Base-by-base conservation (phyloP, 768 basidiomycete species). In the Chlorophyllum brunneum region DNA sequence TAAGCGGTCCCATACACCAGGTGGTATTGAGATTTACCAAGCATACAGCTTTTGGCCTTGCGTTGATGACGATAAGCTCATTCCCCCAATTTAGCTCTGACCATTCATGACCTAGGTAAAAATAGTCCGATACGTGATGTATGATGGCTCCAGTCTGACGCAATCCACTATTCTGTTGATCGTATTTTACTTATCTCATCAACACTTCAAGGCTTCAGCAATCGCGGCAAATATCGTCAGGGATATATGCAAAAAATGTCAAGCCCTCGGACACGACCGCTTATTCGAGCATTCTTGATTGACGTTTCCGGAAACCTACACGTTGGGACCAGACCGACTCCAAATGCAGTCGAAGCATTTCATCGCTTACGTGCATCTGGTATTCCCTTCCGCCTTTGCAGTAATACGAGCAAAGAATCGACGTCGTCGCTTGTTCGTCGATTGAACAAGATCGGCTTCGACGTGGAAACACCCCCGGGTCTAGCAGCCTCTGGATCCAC, bases 291-390 rank as follows among this genome's bases (percentile, higher is more conserved):
- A 0, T 56, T 86, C 0, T 75, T 87, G 16, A 75, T 88, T 46
- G 85, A 88, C 58, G 75, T 88, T 30, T 85, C 82, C 3, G 85
- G 86, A 0, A 88, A 82, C 1, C 65, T 89, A 4, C 78, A 85
- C 42, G 64, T 83, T 33, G 84, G 79, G 37, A 60, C 70, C 1
- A 65, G 64, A 0, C 70, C 85, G 0, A 83, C 76, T 0, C 70
- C 73, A 0, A 62, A 69, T 6, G 82, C 86, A 0, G 72, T 75
- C 2, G 53, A 68, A 2, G 80, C 81, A 0, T 59, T 84, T 37
- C 59, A 60, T 9, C 65, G 64, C 13, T 63, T 79, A 15, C 63
- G 68, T 2, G 54, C 53, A 1, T 62, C 69, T 15, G 51, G 54
- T 2, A 57, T 78, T 6, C 74, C 77, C 6, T 72, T 83, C 65